Evolutionary conservation across 495 filamentous ascomycete genomes (phyloP), one percentile per base, ranked within the genome.

Genomic region (Tuber magnatum): DNA sequence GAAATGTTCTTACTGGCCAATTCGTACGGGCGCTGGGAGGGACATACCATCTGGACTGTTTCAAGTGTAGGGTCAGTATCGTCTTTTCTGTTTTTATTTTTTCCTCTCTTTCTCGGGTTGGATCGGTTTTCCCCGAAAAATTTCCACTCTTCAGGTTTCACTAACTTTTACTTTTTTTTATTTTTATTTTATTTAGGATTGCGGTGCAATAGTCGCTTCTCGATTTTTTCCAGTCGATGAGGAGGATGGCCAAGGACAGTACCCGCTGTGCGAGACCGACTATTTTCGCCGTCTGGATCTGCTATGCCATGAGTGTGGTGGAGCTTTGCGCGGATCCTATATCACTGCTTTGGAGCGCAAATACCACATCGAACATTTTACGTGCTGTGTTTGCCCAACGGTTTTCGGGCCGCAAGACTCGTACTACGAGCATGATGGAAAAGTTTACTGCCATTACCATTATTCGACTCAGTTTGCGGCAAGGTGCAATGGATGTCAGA

Each of bases 301-400:
- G 40, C 85, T 99, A 38, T 99, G 96, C 83, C 90, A 92, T 78
- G 89, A 94, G 68, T 99, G 96, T 84, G 93, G 93, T 76, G 93
- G 93, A 70, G 96, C 96, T 71, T 87, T 99, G 35, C 93, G 96
- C 65, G 96, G 95, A 8, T 98, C 96, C 35, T 99, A 99, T 82
- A 99, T 99, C 78, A 99, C 96, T 0, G 96, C 96, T 12, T 87
- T 98, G 46, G 96, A 99, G 77, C 91, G 92, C 71, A 99, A 99
- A 84, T 99, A 98, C 82, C 96, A 99, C 83, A 96, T 99, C 76
- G 95, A 98, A 80, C 96, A 99, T 84, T 99, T 99, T 82, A 99
- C 96, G 42, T 99, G 96, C 84, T 97, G 94, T 24, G 90, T 97
- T 72, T 99, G 96, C 83, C 93, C 94, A 8, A 97, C 94, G 0